Evolutionary conservation across 495 filamentous ascomycete species (phyloP), one percentile per base, ranked within the genome.

Genomic region (Penicillium paradoxum): DNA sequence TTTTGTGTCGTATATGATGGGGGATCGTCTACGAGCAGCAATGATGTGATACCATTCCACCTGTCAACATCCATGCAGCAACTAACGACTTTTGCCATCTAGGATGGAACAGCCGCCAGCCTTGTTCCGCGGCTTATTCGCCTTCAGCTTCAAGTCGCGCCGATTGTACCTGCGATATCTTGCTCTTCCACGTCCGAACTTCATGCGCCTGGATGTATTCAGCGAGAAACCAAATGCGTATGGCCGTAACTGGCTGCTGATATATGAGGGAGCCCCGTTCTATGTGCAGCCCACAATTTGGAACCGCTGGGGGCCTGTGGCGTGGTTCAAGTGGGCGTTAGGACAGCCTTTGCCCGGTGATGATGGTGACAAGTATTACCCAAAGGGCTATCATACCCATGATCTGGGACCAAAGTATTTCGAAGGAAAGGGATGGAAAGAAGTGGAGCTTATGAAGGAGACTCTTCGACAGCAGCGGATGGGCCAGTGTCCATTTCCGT

Each of bases 291-390:
- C 82, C 1, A 83, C 78, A 0, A 51, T 86, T 8, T 79, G 70
- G 74, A 79, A 77, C 45, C 75, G 82, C 14, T 86, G 79, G 77
- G 76, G 79, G 0, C 79, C 75, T 0, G 38, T 51, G 3, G 80
- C 79, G 0, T 81, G 73, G 75, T 45, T 76, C 9, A 64, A 68
- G 17, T 73, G 83, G 68, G 25, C 72, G 1, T 55, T 77, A 19
- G 82, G 83, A 0, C 69, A 75, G 15, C 79, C 81, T 13, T 45
- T 83, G 14, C 84, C 84, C 0, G 85, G 84, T 4, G 79, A 82
- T 53, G 65, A 78, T 36, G 79, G 78, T 0, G 71, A 79, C 13
- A 74, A 71, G 47, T 84, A 78, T 58, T 73, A 75, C 60, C 82
- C 83, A 0, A 51, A 77, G n/a, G 83, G 85, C 0, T 87, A 81